These are phyloP conservation scores for Aureococcus anophagefferens DNA, from an alignment of 108 stramenopile genomes.

Conservation along the genomic window DNA sequence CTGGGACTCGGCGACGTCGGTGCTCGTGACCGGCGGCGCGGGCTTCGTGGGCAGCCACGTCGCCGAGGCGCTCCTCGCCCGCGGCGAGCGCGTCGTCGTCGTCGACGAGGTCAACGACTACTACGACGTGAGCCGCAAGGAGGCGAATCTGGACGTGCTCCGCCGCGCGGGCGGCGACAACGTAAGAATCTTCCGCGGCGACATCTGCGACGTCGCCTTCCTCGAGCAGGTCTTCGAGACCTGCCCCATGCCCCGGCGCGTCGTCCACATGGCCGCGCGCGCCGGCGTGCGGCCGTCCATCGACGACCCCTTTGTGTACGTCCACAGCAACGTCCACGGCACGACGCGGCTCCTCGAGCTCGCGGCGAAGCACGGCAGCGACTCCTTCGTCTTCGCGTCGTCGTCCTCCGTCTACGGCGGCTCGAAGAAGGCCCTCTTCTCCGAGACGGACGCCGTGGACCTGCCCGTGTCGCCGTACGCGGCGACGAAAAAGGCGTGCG, in stretches of 20 bases:
- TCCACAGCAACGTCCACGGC: slow-evolving; percentile 74
- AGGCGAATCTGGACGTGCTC: slow-evolving; percentile 63
- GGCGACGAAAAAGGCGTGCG: slow-evolving; percentile 81
- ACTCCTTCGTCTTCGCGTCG: slow-evolving; percentile 81
- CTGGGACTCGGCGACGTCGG: slow-evolving; percentile 11
- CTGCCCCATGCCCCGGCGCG: slow-evolving; percentile 55
- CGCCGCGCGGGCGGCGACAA: background rate
- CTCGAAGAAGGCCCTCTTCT: slow-evolving; percentile 64
- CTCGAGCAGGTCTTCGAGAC: slow-evolving; percentile 66
- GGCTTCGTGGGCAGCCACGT: slow-evolving; percentile 50
- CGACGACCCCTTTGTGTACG: slow-evolving; percentile 81
- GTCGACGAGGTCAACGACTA: slow-evolving; percentile 98
- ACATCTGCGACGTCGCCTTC: slow-evolving; percentile 80
- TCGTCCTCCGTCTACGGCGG: slow-evolving; percentile 81
- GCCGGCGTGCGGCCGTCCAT: slow-evolving; percentile 83
- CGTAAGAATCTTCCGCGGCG: slow-evolving; percentile 49
- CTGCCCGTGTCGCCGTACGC: slow-evolving; percentile 90
- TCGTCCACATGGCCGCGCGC: slow-evolving; percentile 83
- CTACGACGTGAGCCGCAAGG: slow-evolving; percentile 84
- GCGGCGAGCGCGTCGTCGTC: slow-evolving; percentile 88
- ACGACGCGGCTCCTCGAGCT: slow-evolving; percentile 74
- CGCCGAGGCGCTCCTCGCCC: slow-evolving; percentile 53
- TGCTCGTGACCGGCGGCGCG: slow-evolving; percentile 49
- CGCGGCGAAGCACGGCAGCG: slow-evolving; percentile 47
- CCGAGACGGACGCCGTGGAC: slow-evolving; percentile 79